Evolutionary conservation across 106 monocot species (phyloP), one percentile per base, ranked within the genome.

Genomic region (Dioscorea zingiberensis): DNA sequence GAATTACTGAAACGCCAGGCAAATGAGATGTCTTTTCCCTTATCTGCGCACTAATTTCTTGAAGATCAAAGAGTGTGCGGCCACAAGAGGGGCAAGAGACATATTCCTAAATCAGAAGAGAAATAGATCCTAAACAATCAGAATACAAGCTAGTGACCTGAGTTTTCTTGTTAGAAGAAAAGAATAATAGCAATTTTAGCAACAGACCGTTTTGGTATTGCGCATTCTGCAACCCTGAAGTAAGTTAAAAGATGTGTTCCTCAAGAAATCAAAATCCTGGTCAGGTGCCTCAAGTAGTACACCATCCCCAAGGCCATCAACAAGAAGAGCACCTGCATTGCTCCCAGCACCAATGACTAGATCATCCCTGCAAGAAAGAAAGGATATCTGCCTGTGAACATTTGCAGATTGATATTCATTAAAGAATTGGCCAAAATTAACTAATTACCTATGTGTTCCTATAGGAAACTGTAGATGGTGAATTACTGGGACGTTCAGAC

Each of bases 221-320:
- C 98, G 86, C 98, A 99, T 99, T 74, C 98, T 86, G 84, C 98
- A 99, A 38, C 98, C 98, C 65, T 99, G 98, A 46, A 99, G 93
- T 44, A 99, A 65, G 71, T 99, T 99, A 70, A 99, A 99, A 49
- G 98, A 99, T 58, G 98, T 99, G 73, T 93, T 80, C 69, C 93
- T 84, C 76, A 99, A 68, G 49, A 99, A 99, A 38, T 99, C 98
- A 71, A 93, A 93, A 66, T 99, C 93, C 46, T 93, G 98, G 29
- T 72, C 89, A 32, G 62, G 49, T 69, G 93, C 89, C 62, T 99
- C 98, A 21, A 99, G 70, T 21, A 99, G 51, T 69, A 99, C 7
- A 30, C 98, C 98, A 72, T 99, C 98, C 0, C 98, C 98, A 65
- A 99, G 93, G 13, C 98, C 98, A 74, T 99, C 98, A 59, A 99